phyloP scores from a whole-genome alignment of 106 monocot genomes.

The Dendrobium nobile region DNA sequence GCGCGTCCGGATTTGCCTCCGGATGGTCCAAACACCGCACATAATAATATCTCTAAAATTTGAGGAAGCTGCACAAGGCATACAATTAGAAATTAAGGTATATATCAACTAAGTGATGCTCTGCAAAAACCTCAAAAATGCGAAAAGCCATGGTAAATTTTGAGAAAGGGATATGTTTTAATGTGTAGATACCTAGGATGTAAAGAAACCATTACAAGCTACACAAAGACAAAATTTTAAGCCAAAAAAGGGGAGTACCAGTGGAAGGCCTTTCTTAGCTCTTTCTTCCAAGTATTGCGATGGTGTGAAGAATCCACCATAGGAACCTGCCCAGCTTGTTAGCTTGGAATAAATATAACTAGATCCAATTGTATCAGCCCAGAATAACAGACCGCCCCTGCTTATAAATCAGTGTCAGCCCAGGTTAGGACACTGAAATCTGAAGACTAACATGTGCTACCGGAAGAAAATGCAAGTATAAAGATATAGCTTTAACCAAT shows the following conservation, averaged over 20 bases:
- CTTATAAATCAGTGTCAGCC: conserved; percentile 4
- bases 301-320: conserved; percentile 77
- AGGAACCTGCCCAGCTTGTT: conserved; percentile 47
- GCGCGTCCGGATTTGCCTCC: no score
- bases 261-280: conserved; percentile 58
- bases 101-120: not conserved
- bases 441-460: not conserved
- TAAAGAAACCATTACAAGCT: not conserved
- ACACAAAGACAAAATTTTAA: not conserved
- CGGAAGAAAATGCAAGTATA: no score
- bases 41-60: no score
- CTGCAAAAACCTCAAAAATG: not conserved
- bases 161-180: not conserved
- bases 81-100: not conserved
- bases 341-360: conserved; percentile 67
- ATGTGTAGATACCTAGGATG: not conserved
- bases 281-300: conserved; percentile 79
- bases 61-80: not conserved
- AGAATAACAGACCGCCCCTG: conserved; percentile 88
- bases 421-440: not conserved
- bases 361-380: conserved; percentile 86
- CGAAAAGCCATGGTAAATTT: not conserved
- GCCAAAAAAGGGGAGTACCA: conserved; percentile 34
- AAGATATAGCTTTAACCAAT: no score
- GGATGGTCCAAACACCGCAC: no score